Conservation (phyloP, 192 early-diverging fungal genomes). For the Umbelopsis isabellina region DNA sequence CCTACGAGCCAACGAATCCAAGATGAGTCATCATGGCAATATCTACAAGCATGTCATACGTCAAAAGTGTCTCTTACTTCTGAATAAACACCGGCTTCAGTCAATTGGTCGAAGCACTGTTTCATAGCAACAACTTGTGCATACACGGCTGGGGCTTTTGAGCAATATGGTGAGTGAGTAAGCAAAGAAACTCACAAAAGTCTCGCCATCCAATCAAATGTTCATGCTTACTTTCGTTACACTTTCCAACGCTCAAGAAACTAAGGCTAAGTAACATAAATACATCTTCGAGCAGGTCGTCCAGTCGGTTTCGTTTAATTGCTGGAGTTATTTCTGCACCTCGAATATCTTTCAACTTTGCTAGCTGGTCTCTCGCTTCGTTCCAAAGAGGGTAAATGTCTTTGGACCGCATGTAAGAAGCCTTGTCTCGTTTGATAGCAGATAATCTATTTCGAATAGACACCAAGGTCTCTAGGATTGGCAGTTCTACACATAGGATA, state of each 20-base stretch:
- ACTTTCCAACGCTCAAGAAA: constrained; percentile 76
- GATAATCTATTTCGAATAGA: constrained; percentile 68
- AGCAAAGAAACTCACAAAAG: neutral
- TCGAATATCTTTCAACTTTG: constrained; percentile 39
- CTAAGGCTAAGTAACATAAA: constrained; percentile 76
- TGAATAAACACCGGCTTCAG: constrained; percentile 62
- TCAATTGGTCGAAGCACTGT: constrained; percentile 66
- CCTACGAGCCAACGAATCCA: constrained; percentile 6
- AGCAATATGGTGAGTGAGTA: neutral
- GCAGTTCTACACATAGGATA: constrained; percentile 48
- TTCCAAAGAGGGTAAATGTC: constrained; percentile 65
- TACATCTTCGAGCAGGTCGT: constrained; percentile 73
- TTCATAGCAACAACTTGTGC: constrained; percentile 35
- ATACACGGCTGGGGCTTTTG: constrained; percentile 38
- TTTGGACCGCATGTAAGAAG: constrained; percentile 62
- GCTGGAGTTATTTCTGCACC: neutral
- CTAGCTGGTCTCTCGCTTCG: constrained; percentile 50
- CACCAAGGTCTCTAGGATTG: constrained; percentile 61
- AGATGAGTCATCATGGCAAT: neutral
- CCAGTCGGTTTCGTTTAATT: constrained; percentile 48
- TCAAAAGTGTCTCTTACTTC: constrained; percentile 24
- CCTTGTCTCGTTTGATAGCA: constrained; percentile 72
- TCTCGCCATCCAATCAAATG: neutral
- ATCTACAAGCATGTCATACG: no score
- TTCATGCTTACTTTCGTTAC: constrained; percentile 58